phyloP scores from a whole-genome alignment of 139 green algal genomes.

The Nannochloris sp. region DNA sequence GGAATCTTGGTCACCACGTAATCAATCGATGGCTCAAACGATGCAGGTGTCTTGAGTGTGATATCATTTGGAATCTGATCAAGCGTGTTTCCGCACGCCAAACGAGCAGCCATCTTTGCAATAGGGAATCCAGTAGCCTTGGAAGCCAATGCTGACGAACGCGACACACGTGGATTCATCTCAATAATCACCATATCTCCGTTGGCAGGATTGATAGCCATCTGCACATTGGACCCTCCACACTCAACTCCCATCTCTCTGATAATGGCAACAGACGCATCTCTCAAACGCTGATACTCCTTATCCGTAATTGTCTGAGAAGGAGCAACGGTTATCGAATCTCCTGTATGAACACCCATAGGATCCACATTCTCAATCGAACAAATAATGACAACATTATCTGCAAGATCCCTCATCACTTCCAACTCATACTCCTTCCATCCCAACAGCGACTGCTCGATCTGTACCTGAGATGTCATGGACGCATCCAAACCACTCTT shows the following conservation, averaged over 20 bases:
- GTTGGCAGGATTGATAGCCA: conserved; percentile 86
- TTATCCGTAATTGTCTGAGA: conserved; percentile 38
- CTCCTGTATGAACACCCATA: conserved; percentile 98
- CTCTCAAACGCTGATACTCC: conserved; percentile 94
- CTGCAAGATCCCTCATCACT: conserved; percentile 96
- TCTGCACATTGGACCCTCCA: conserved; percentile 94
- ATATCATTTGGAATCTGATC: conserved; percentile 99
- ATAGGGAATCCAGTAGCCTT: conserved; percentile 99
- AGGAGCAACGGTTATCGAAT: conserved; percentile 70
- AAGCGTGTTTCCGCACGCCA: conserved; percentile 91
- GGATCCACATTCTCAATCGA: conserved; percentile 99
- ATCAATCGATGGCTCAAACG: conserved; percentile 99
- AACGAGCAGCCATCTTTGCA: conserved; percentile 98
- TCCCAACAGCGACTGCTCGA: conserved; percentile 90
- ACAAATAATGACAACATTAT: conserved; percentile 99
- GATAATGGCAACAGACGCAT: conserved; percentile 81
- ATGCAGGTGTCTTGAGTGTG: conserved; percentile 94
- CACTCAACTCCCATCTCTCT: conserved; percentile 99
- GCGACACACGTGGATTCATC: conserved; percentile 97
- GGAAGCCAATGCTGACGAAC: conserved; percentile 95
- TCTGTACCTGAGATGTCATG: conserved; percentile 78
- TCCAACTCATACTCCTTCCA: conserved; percentile 97
- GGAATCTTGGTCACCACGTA: conserved; percentile 98
- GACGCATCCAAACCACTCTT: conserved; percentile 75
- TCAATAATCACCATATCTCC: conserved; percentile 93